A percentile compares a stretch with the other conserved stretches of the same genome.
These are phyloP conservation scores for Berberis vulgaris DNA, from an alignment of 164 flowering plant species.

Conservation along the genomic window DNA sequence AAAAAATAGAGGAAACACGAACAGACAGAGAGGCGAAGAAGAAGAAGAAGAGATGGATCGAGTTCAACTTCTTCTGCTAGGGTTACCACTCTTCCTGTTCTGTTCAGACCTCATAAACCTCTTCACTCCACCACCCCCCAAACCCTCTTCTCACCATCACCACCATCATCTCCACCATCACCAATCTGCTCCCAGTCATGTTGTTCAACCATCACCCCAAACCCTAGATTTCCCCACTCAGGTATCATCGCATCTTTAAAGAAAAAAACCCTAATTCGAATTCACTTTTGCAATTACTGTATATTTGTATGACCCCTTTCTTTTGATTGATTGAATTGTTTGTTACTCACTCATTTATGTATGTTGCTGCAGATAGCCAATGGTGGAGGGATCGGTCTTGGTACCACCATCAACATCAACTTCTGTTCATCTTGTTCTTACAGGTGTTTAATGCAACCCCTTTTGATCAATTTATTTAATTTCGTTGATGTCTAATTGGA, in stretches of 20 bases:
- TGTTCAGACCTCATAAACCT: conserved; percentile 54
- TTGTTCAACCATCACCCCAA: conserved; percentile 1
- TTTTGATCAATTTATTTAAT: not conserved
- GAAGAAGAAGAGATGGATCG: conserved; percentile 41
- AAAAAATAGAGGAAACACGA: not conserved
- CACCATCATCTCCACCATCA: conserved; percentile 7
- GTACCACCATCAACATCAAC: conserved; percentile 44
- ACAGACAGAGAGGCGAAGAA: no score
- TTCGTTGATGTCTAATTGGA: no score
- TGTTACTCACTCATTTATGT: not conserved
- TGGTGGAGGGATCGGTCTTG: conserved; percentile 36
- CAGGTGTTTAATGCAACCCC: conserved; percentile 26
- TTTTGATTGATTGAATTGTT: not conserved
- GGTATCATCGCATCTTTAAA: conserved; percentile 15
- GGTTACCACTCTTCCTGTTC: conserved; percentile 67
- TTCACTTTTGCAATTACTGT: no score
- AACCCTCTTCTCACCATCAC: conserved; percentile 19
- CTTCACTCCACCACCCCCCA: conserved; percentile 42
- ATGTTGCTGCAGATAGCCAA: conserved; percentile 22
- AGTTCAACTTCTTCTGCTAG: conserved; percentile 48
- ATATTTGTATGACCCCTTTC: not conserved
- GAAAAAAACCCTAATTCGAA: not conserved
- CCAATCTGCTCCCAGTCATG: conserved; percentile 3
- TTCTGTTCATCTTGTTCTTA: conserved; percentile 80
- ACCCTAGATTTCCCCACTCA: conserved; percentile 48